Conservation (phyloP, 208 protist species). For the Porcisia deanei region DNA sequence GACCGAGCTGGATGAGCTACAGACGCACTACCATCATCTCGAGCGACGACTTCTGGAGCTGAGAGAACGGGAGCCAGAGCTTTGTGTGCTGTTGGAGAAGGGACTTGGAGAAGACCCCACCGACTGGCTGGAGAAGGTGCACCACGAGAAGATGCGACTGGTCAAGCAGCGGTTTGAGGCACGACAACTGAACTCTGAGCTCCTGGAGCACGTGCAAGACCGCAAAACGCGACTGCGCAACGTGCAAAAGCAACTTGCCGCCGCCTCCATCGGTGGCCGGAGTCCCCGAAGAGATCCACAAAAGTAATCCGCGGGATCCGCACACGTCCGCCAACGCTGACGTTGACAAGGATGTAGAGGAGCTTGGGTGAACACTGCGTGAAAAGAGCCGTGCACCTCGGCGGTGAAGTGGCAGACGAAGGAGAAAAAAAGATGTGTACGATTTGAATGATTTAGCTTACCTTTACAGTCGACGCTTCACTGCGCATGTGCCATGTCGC, state of each 20-base stretch:
- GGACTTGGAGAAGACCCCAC: slow-evolving; percentile 35
- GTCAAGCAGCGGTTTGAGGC: slow-evolving; percentile 56
- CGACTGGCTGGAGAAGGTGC: slow-evolving; percentile 59
- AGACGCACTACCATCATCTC: slow-evolving; percentile 40
- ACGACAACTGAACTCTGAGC: slow-evolving; percentile 49
- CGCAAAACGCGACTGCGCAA: slow-evolving; percentile 56
- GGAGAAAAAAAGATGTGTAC: neutral
- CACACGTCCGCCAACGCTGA: neutral
- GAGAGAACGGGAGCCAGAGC: slow-evolving; percentile 36
- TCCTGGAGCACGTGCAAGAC: slow-evolving; percentile 61
- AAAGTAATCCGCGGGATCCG: neutral
- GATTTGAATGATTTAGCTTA: neutral
- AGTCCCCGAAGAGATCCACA: neutral
- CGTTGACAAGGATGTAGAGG: neutral
- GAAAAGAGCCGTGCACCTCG: neutral
- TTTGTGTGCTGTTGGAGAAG: slow-evolving; percentile 62
- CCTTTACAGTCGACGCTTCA: neutral
- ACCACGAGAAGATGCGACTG: slow-evolving; percentile 48
- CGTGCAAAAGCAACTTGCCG: slow-evolving; percentile 47
- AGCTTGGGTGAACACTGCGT: neutral
- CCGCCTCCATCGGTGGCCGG: slow-evolving; percentile 19
- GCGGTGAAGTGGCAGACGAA: neutral
- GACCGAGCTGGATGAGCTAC: slow-evolving; percentile 48
- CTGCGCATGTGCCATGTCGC: neutral
- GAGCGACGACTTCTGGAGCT: slow-evolving; percentile 50